Conservation (phyloP, 2,329 filamentous ascomycete species). For the Aspergillus caelatus region DNA sequence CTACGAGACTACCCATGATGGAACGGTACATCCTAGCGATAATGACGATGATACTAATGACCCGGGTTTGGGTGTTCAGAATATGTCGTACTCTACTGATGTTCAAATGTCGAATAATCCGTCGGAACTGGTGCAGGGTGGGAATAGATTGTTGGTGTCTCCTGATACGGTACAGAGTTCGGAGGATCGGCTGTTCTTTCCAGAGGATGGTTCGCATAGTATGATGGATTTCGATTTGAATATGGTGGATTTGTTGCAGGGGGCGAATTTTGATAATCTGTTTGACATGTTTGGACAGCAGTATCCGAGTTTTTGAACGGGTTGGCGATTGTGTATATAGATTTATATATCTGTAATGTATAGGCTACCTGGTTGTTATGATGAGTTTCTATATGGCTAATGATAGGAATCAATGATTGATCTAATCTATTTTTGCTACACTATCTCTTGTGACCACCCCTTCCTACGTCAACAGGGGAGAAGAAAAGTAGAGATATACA, state of each 20-base stretch:
- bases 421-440: not conserved
- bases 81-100: not conserved
- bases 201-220: not conserved
- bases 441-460: not conserved
- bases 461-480: not conserved
- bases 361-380: not conserved
- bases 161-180: not conserved
- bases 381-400: not conserved
- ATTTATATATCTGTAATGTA: not conserved
- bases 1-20: not conserved
- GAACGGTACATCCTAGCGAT: not conserved
- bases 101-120: not conserved
- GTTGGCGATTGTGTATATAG: not conserved
- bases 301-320: conserved; percentile 32
- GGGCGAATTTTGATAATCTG: conserved; percentile 34
- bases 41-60: not conserved
- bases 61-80: not conserved
- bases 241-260: conserved; percentile 37
- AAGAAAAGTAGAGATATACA: not conserved
- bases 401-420: not conserved
- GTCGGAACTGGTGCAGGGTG: not conserved
- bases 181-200: not conserved
- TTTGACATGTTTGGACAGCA: conserved; percentile 37
- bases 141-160: not conserved
- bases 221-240: conserved; percentile 31